Percentiles rank a stretch among this genome's conserved stretches.
phyloP scores from a whole-genome alignment of 1,139 yeast species.

The Nakaseomyces bracarensis region DNA sequence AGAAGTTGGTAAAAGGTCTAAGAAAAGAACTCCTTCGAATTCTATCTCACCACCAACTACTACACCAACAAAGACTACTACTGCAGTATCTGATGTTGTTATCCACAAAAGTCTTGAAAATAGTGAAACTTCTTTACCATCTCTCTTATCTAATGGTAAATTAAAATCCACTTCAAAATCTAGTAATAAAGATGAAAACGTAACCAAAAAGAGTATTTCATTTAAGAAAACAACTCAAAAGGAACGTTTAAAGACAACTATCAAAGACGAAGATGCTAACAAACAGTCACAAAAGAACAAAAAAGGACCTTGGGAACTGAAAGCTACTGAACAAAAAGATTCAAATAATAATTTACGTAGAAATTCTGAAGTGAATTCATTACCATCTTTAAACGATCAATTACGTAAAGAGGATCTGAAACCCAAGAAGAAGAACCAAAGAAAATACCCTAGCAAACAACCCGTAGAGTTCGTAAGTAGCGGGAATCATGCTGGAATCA shows the following conservation, averaged over 20 bases:
- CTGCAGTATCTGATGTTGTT: background rate
- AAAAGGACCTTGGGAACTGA: conserved; percentile 17
- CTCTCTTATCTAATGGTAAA: background rate
- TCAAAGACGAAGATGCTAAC: conserved; percentile 18
- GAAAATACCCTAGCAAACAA: conserved; percentile 8
- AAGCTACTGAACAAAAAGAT: background rate
- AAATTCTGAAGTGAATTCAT: conserved; percentile 7
- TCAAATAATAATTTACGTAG: background rate
- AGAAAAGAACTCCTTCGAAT: conserved; percentile 9
- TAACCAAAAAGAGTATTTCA: conserved; percentile 2
- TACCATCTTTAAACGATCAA: conserved; percentile 22
- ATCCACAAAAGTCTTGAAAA: background rate
- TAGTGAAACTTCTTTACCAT: background rate
- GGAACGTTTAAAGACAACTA: background rate
- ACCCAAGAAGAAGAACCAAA: conserved; percentile 13
- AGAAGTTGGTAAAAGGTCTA: conserved; percentile 17
- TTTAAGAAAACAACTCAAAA: conserved; percentile 4
- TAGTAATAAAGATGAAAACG: background rate
- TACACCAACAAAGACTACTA: background rate
- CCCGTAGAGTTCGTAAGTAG: conserved; percentile 20
- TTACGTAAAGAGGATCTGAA: conserved; percentile 9
- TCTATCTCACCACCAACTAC: background rate
- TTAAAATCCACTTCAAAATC: background rate
- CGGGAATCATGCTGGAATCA: conserved; percentile 18
- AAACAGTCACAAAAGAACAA: conserved; percentile 19